Percentiles rank a stretch among this genome's conserved stretches.
phyloP scores from a whole-genome alignment of 805 yeast species.

The Spathaspora arborariae region DNA sequence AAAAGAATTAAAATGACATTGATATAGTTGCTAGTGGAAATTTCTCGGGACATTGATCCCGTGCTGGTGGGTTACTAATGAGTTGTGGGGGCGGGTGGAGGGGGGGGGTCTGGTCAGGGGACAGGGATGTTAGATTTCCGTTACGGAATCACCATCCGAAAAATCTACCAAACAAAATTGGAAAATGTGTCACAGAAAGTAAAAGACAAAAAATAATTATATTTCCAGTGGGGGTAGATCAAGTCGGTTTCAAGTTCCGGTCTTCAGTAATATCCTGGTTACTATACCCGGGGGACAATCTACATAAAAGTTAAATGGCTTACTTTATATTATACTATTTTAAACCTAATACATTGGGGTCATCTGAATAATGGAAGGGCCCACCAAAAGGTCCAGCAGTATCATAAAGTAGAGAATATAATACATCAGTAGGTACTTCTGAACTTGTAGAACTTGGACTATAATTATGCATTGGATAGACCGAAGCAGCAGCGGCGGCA shows the following conservation, averaged over 20 bases:
- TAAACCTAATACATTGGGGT: conserved; percentile 2
- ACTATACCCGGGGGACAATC: not conserved
- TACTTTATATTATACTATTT: not conserved
- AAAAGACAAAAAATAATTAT: not conserved
- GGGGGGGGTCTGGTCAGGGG: no score
- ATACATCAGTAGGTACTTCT: conserved; percentile 10
- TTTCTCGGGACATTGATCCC: no score
- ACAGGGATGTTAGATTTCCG: no score
- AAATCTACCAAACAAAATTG: not conserved
- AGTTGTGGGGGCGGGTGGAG: not conserved
- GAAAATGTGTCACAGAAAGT: not conserved
- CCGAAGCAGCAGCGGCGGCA: not conserved
- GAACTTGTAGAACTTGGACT: conserved; percentile 7
- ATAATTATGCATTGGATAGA: conserved; percentile 1
- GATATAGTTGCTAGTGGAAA: not conserved
- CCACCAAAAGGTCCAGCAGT: conserved; percentile 14
- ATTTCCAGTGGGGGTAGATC: not conserved
- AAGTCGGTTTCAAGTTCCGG: not conserved
- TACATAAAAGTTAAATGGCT: not conserved
- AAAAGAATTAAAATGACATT: no score
- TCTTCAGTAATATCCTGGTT: not conserved
- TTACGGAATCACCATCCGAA: not conserved
- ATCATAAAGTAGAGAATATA: conserved; percentile 11
- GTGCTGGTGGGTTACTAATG: not conserved
- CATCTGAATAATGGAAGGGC: conserved; percentile 10